These are phyloP conservation scores for Closterium sp. DNA, from an alignment of 139 green algal species.

Conservation along the genomic window DNA sequence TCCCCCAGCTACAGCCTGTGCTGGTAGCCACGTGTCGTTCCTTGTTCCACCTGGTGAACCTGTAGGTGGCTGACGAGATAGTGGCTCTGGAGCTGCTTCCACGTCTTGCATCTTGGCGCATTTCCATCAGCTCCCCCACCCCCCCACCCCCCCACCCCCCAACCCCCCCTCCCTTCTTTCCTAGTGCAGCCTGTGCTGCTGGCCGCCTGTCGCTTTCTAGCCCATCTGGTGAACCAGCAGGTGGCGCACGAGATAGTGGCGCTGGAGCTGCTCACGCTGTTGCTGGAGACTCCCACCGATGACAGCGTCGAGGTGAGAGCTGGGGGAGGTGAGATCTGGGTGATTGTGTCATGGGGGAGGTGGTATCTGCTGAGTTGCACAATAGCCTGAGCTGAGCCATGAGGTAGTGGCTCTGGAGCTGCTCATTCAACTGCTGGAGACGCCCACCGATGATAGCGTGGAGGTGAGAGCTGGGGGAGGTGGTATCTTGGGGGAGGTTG, in stretches of 20 bases:
- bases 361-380: too few species aligned
- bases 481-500: neutral
- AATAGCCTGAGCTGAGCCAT: constrained; percentile 58
- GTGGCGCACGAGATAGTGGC: constrained; percentile 83
- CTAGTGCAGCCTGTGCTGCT: neutral
- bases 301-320: constrained; percentile 80
- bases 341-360: neutral
- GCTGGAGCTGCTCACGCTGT: constrained; percentile 87
- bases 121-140: too few species aligned
- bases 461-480: constrained; percentile 60
- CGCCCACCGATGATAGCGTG: constrained; percentile 85
- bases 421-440: constrained; percentile 87
- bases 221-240: neutral
- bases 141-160: neutral
- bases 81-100: too few species aligned
- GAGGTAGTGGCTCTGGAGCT: constrained; percentile 91
- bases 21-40: constrained; percentile 78
- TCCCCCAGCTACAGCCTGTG: constrained; percentile 74
- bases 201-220: too few species aligned
- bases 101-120: too few species aligned
- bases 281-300: constrained; percentile 87
- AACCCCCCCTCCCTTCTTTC: neutral
- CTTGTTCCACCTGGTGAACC: constrained; percentile 91
- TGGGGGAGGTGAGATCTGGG: neutral
- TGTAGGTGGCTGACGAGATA: constrained; percentile 79